Base-by-base conservation (phyloP, 2,329 filamentous ascomycete species). In the Furcasterigmium sp. region DNA sequence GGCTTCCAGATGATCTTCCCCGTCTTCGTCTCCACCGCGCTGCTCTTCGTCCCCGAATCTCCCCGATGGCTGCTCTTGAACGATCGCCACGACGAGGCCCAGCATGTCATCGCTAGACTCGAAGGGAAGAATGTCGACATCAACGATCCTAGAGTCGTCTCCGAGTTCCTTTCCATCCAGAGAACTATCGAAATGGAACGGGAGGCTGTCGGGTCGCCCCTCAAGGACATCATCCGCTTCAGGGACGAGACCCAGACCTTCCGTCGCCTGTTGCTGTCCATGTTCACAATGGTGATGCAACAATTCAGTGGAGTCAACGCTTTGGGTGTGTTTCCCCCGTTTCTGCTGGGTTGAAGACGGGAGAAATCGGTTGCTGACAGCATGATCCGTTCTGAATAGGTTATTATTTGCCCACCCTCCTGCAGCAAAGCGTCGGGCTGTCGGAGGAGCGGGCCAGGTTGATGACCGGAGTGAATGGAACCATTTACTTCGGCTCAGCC, bases 381-480 rank as follows among this genome's bases (percentile, higher is more conserved):
- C n/a, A n/a, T n/a, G n/a, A n/a, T n/a, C n/a, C n/a, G n/a, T n/a
- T n/a, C n/a, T n/a, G n/a, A n/a, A n/a, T n/a, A n/a, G 65, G 65
- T 4, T 69, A 69, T 46, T 70, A 70, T 44, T 59, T 82, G 0
- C 77, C 78, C 0, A 78, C 74, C 0, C 66, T 83, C 0, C 56
- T 82, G 2, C 75, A 76, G 42, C 56, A 75, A 37, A 76, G 68
- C 7, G 75, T 83, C 8, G 76, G 77, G 0, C 67, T 80, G 20
- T 59, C 59, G 23, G 66, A 78, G 45, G 64, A 64, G 32, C 68
- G 73, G 53, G 70, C 74, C 3, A 67, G 78, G 5, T 59, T 83
- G 1, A 63, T 83, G 15, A 71, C 78, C 2, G 78, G 74, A 3
- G 71, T 74, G 45, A 82, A 53, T 41, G 61, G 59, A 34, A 69